Evolutionary conservation across 805 yeast species (phyloP), one percentile per base, ranked within the genome.

Genomic region (Lipomyces spencermartinsiae): DNA sequence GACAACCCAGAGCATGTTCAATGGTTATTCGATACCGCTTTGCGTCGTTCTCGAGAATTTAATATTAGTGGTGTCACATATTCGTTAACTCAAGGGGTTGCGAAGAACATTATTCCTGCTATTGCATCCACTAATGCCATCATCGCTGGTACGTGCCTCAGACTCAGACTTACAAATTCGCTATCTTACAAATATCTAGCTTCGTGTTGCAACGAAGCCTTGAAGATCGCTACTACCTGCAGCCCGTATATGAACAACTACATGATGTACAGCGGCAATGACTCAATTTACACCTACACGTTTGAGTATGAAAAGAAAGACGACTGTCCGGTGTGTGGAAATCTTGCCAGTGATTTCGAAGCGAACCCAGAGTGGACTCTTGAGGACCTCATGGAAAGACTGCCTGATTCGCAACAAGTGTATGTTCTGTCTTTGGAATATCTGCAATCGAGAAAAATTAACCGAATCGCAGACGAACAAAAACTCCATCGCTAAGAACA

Each of bases 61-160:
- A 84, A 85, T 1, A 94, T 94, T 58, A 67, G 72, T 0, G 93
- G 94, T 0, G 91, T 94, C 10, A 90, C 94, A 0, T 83, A 85
- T 67, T 80, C 84, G 60, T 84, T 91, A 53, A 88, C 95, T 0
- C 83, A 91, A 62, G 98, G 98, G 0, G 96, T 94, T 43, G 91
- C 92, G 62, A 94, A 94, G 77, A 89, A 89, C 74, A 93, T 94
- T 68, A 90, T 94, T 9, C 99, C 99, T 0, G 93, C 97, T 1
- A 91, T 93, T 63, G 97, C 97, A 0, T 89, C 97, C 1, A 93
- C 98, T 0, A 94, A 95, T 77, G 97, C 98, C 1, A 84, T 94
- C 29, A 86, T 94, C 39, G 97, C 98, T 0, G 96, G 95, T 0
- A 64, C 9, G 58, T 46, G 14, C n/a, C 14, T 8, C n/a, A 12